Evolutionary conservation across 352 stramenopile genomes (phyloP).

Genomic region (Peronosclerospora sorghi): DNA sequence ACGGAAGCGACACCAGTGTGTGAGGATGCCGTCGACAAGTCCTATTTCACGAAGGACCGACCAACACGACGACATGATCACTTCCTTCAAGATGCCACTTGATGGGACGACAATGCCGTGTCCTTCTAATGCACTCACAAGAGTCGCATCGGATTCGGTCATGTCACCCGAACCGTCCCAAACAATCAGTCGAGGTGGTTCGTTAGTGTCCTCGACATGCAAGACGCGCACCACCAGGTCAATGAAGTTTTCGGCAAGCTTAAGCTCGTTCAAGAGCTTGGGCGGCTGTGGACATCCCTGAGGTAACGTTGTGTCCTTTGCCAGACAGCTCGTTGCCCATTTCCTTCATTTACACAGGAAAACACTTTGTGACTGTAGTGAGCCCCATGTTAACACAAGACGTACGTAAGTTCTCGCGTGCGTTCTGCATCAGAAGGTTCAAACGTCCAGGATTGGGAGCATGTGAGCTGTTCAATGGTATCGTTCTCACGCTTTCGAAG

Average conservation of each 20-base stretch:
- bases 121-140: slow-evolving; percentile 14
- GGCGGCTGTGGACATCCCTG: slow-evolving; percentile 33
- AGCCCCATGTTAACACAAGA: too few species aligned
- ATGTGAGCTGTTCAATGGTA: slow-evolving; percentile 34
- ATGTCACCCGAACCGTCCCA: slow-evolving; percentile 54
- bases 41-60: slow-evolving; percentile 41
- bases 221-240: slow-evolving; percentile 58
- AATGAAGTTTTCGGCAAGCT: slow-evolving; percentile 34
- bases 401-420: slow-evolving; percentile 28
- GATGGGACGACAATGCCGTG: slow-evolving; percentile 12
- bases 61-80: slow-evolving; percentile 65
- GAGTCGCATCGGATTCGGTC: slow-evolving; percentile 4
- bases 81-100: slow-evolving; percentile 39
- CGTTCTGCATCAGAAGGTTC: slow-evolving; percentile 39
- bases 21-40: slow-evolving; percentile 26
- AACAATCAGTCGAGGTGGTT: slow-evolving; percentile 33
- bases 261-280: slow-evolving; percentile 30
- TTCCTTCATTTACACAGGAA: slow-evolving; percentile 16
- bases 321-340: slow-evolving; percentile 34
- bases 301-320: slow-evolving; percentile 35
- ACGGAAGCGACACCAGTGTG: slow-evolving; percentile 60
- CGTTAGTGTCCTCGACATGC: slow-evolving; percentile 21
- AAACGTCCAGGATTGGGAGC: slow-evolving; percentile 51
- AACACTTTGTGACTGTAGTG: too few species aligned
- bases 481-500: slow-evolving; percentile 23